phyloP scores from a whole-genome alignment of 139 green algal species.

The Nannochloris sp. region DNA sequence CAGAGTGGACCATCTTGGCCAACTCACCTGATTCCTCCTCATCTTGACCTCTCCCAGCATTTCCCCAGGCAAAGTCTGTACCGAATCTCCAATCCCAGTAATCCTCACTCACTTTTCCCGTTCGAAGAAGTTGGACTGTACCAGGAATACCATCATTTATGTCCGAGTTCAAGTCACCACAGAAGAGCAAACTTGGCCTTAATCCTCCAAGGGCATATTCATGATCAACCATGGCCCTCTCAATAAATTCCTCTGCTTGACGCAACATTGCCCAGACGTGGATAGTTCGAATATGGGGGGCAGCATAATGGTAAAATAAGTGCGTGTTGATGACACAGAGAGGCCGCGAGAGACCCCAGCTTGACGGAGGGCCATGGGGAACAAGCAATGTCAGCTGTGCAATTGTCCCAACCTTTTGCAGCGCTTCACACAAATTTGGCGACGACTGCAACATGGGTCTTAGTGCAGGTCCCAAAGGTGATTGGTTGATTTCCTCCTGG shows the following conservation, averaged over 20 bases:
- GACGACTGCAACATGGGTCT: slow-evolving; percentile 52
- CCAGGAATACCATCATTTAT: slow-evolving; percentile 78
- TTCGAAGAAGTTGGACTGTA: slow-evolving; percentile 68
- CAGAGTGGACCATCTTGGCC: slow-evolving; percentile 20
- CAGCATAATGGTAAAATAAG: slow-evolving; percentile 85
- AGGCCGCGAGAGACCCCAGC: not conserved
- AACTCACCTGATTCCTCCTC: slow-evolving; percentile 26
- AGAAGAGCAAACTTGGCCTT: slow-evolving; percentile 55
- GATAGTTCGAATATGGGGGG: slow-evolving; percentile 80
- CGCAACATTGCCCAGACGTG: slow-evolving; percentile 63
- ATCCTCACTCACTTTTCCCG: slow-evolving; percentile 42
- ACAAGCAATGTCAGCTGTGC: slow-evolving; percentile 57
- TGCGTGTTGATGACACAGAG: slow-evolving; percentile 79
- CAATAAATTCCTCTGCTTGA: slow-evolving; percentile 34
- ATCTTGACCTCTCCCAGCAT: slow-evolving; percentile 6
- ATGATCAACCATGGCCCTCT: not conserved
- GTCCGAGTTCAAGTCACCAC: slow-evolving; percentile 80
- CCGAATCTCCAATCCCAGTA: slow-evolving; percentile 77
- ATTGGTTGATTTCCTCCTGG: slow-evolving; percentile 9
- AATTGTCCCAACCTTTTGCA: slow-evolving; percentile 72
- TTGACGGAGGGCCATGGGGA: not conserved
- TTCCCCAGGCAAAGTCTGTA: slow-evolving; percentile 53
- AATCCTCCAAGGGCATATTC: not conserved
- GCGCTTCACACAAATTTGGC: slow-evolving; percentile 42
- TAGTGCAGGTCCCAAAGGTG: slow-evolving; percentile 35